Evolutionary conservation across 75 land plant genomes (phyloP), one percentile per base, ranked within the genome.

Genomic region (Cunninghamia lanceolata): DNA sequence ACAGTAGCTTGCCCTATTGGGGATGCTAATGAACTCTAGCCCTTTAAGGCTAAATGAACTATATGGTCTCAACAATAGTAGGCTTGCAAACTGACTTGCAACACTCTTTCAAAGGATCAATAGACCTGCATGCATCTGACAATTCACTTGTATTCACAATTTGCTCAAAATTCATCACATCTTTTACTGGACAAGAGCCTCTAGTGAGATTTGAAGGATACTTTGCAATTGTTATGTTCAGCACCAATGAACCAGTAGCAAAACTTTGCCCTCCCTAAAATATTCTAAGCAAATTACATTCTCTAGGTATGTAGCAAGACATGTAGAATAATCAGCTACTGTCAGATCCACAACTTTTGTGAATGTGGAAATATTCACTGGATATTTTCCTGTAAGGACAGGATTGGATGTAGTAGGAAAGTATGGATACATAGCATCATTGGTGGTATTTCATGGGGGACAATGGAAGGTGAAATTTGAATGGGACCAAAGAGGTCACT

Each of bases 51-150:
- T 68, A 98, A 85, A 63, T 85, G 91, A 86, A 93, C 74, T 53
- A 97, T 97, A 85, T n/a, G n/a, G 97, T 96, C 38, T 95, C 92
- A 82, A 76, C 83, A 70, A 98, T 89, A 42, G 90, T 94, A 82
- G 95, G 93, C 86, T 93, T 93, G 84, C 99, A 98, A 56, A 89
- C 87, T 53, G 99, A 97, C 79, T 93, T 90, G 85, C 97, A 97
- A 85, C 99, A 96, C 87, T 98, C 99, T 75, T 94, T 98, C 54
- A 98, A 91, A 56, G 96, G 96, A 86, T 98, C 99, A 85, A 98
- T 91, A 2, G 91, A 88, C 76, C 88, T 86, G 87, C 99, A 98
- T n/a, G 99, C 92, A 45, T 92, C 93, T 80, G 95, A 40, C 82
- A 98, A 88, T 75, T 90, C 89, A 85, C 94, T 93, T 70, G 92